Conservation (phyloP, 257 asterid genomes). For the Coffea canephora region DNA sequence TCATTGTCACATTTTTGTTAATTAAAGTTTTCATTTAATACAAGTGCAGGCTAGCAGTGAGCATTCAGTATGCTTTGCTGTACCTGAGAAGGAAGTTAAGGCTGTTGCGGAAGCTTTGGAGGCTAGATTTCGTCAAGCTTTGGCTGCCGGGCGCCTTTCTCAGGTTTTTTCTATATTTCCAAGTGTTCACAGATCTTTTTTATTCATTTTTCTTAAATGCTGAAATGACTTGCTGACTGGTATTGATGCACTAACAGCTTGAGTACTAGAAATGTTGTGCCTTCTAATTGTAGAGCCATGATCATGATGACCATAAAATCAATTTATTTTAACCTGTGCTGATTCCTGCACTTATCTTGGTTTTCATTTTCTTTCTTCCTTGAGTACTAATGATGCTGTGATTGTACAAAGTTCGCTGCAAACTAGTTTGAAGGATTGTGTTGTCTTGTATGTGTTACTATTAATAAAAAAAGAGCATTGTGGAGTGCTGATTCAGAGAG, state of each 20-base stretch:
- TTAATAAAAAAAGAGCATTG: too few relatives aligned
- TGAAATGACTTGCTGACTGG: background rate
- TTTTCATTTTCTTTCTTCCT: background rate
- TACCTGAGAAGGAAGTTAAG: slow-evolving; percentile 88
- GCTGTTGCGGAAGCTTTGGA: slow-evolving; percentile 86
- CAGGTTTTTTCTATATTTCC: slow-evolving; percentile 50
- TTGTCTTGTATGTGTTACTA: too few relatives aligned
- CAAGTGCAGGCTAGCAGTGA: slow-evolving; percentile 91
- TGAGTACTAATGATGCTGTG: background rate
- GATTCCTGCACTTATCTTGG: background rate
- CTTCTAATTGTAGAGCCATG: background rate
- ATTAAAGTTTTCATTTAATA: slow-evolving; percentile 21
- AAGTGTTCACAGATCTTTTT: background rate
- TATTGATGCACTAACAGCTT: too few relatives aligned
- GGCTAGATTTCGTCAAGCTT: slow-evolving; percentile 83
- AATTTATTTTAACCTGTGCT: background rate
- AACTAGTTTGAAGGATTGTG: too few relatives aligned
- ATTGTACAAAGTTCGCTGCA: too few relatives aligned
- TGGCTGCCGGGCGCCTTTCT: slow-evolving; percentile 97
- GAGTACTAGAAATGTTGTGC: background rate
- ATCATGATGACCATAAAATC: background rate
- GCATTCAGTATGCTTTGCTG: slow-evolving; percentile 99
- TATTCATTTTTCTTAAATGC: background rate
- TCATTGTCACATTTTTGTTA: background rate
- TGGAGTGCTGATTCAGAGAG: too few relatives aligned